A percentile compares a stretch with the other conserved stretches of the same genome.
Conservation (phyloP, 192 early-diverging fungal species). For the Diversispora eburnea region DNA sequence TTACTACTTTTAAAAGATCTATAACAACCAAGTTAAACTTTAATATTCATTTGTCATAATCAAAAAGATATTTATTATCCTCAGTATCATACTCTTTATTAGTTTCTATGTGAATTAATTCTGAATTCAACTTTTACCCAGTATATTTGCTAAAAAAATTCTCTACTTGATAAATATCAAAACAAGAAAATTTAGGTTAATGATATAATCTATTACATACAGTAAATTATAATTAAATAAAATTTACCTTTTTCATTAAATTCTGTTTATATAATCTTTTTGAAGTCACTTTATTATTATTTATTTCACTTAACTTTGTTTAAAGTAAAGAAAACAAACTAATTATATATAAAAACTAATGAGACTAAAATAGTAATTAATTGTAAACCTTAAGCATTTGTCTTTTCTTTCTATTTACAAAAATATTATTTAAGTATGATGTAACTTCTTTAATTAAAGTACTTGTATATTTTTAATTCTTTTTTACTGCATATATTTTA, state of each 20-base stretch:
- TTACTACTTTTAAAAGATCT: constrained; percentile 27
- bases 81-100: constrained; percentile 25
- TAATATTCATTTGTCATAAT: constrained; percentile 17
- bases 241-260: constrained; percentile 14
- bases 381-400: constrained; percentile 17
- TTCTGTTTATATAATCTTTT: constrained; percentile 24
- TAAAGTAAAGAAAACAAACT: constrained; percentile 21
- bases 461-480: constrained; percentile 20
- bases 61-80: constrained; percentile 10
- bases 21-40: constrained; percentile 17
- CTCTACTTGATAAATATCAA: constrained; percentile 22
- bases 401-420: constrained; percentile 3
- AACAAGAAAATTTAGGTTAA: constrained; percentile 13
- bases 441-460: constrained; percentile 20
- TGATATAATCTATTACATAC: constrained; percentile 14
- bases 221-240: constrained; percentile 8
- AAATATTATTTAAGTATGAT: constrained; percentile 1
- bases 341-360: constrained; percentile 26
- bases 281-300: constrained; percentile 12
- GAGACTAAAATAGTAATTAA: constrained; percentile 17
- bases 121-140: constrained; percentile 18
- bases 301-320: constrained; percentile 15
- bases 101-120: constrained; percentile 14
- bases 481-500: constrained; percentile 13
- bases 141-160: constrained; percentile 18